Base-by-base conservation (phyloP, 225 moss, liverwort and hornwort species). In the Bryoerythrophyllum caledonicum region DNA sequence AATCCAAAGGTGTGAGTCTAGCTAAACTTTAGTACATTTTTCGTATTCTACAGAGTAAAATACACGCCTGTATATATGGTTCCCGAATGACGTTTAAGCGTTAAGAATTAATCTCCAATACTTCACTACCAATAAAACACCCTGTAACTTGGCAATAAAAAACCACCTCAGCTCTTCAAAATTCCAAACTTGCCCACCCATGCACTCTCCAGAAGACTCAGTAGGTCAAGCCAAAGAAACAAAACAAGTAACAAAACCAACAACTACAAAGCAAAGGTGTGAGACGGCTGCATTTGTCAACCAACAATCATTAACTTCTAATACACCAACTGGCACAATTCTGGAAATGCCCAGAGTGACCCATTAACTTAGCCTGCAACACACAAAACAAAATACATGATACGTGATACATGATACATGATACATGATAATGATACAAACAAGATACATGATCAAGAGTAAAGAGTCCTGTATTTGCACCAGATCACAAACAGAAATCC, bases 221-320 rank as follows among this genome's bases (percentile, higher is more conserved):
- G 49, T 4, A 58, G n/a, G 70, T 4, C 17, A 65, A 60, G 65
- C 44, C 32, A 60, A 65, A 43, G 68, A 78, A 61, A 69, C 48
- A 68, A 40, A 27, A 74, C 32, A 25, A 28, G 30, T n/a, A n/a
- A n/a, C n/a, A n/a, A n/a, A n/a, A 74, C 40, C 63, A 72, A 62
- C 49, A 68, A 25, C 49, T 57, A 68, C 63, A 19, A 61, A 83
- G 75, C 67, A 55, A n/a, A 67, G 72, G 72, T 8, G 56, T 32
- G 32, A n/a, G n/a, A 76, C 62, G 61, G 27, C 70, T 4, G 28
- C 35, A 20, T 72, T 72, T 72, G 41, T 28, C 78, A 60, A 7
- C 75, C 78, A 60, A 4, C 75, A n/a, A 60, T 79, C 67, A 71
- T 70, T 79, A 53, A 71, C 44, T 65, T 40, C 41, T 30, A 15